These are phyloP conservation scores for Spathaspora jeffriesii DNA, from an alignment of 1,139 yeast species.

Conservation along the genomic window DNA sequence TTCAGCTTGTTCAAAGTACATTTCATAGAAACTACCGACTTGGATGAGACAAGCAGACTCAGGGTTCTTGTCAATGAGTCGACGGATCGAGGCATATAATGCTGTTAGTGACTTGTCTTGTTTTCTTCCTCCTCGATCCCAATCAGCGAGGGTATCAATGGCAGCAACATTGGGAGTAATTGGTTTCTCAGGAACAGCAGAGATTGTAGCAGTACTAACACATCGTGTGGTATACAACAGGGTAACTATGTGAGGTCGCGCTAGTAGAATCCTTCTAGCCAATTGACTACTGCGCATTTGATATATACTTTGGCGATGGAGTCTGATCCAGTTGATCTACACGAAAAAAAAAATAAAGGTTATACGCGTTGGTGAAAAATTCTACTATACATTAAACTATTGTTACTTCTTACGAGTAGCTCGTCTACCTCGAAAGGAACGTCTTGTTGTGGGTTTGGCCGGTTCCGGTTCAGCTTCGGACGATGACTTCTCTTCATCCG, in stretches of 20 bases:
- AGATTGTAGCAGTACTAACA: neutral
- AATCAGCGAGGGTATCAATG: constrained; percentile 13
- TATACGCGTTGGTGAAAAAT: constrained; percentile 2
- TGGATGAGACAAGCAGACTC: constrained; percentile 82
- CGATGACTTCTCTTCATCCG: neutral
- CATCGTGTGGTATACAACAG: neutral
- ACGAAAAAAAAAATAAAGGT: neutral
- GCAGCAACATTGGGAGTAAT: neutral
- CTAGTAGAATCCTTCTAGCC: neutral
- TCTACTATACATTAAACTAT: neutral
- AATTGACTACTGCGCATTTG: neutral
- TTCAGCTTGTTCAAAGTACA: constrained; percentile 87
- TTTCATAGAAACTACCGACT: constrained; percentile 87
- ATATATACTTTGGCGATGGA: neutral
- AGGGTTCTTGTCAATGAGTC: constrained; percentile 40
- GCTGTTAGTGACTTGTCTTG: constrained; percentile 33
- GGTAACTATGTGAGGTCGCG: neutral
- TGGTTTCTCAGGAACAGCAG: neutral
- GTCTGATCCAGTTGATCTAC: neutral
- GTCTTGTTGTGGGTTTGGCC: constrained; percentile 18
- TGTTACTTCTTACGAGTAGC: constrained; percentile 25
- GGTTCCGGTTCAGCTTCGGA: constrained; percentile 8
- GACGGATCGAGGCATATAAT: constrained; percentile 33
- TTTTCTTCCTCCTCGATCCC: constrained; percentile 47
- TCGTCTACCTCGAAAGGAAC: constrained; percentile 28